Base-by-base conservation (phyloP, 208 protist genomes). In the Trichomonas vaginalis region DNA sequence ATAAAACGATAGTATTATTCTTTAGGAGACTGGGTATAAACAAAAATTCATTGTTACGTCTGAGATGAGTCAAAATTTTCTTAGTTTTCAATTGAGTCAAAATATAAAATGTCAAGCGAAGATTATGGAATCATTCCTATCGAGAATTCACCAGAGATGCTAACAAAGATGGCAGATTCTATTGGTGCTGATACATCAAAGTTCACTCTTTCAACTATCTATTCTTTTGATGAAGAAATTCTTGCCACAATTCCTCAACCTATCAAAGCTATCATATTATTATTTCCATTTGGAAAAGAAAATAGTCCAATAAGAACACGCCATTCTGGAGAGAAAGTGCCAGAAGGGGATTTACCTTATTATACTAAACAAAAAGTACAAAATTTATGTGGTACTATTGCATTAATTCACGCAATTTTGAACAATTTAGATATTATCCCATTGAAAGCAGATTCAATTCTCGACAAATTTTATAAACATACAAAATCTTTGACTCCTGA, bases 351-450 rank as follows among this genome's bases (percentile, higher is more conserved):
- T 8, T 17, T 51, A 21, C 86, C 86, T 39, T 96, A 40, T 35
- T 96, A 49, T 96, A 96, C 96, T 47, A 39, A 96, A 23, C 96
- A 96, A 82, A 90, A 17, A 32, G 87, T 96, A 27, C 27, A 48
- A 61, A 96, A 96, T 95, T 96, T 96, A 51, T 96, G 96, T 70
- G 96, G 96, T 9, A 96, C 96, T 32, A 96, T 96, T 27, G 96
- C 62, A 10, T 17, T 96, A 6, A 87, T 96, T 80, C 96, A 96
- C 82, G 80, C 8, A 14, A 56, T 96, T 21, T 8, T 56, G 10
- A 96, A 96, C 96, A 96, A 96, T 42, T 47, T 46, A 56, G 40
- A 96, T 15, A 8, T 21, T 23, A 0, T 96, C 23, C 0, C 12
- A 21, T 70, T 87, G 0, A 70, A 42, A 42, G 21, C 8, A 48